These are phyloP conservation scores for Thuidium tamariscinum DNA, from an alignment of 225 moss, liverwort and hornwort species.

Conservation along the genomic window DNA sequence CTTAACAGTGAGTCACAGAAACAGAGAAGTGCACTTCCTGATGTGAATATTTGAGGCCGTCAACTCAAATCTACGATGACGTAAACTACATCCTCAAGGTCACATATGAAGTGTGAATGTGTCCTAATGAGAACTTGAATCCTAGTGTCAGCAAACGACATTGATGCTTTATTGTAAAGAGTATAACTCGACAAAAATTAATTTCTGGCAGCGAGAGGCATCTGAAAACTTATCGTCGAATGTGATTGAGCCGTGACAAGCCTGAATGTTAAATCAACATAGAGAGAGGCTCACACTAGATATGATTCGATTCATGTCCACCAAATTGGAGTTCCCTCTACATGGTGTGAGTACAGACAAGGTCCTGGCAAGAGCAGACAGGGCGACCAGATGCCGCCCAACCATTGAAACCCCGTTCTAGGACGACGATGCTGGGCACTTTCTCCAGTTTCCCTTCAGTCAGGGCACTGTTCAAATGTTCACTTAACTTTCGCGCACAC, in stretches of 20 bases:
- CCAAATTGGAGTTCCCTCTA: not conserved
- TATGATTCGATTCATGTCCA: not conserved
- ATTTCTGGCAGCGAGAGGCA: not conserved
- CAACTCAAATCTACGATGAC: not conserved
- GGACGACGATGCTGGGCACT: constrained; percentile 50
- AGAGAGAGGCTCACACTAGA: not conserved
- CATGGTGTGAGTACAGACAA: constrained; percentile 14
- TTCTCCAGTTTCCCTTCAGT: constrained; percentile 22
- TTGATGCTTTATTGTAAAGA: not conserved
- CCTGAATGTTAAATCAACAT: not conserved
- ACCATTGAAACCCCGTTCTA: constrained; percentile 69
- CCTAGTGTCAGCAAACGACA: not conserved
- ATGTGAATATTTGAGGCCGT: not conserved
- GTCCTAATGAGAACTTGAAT: not conserved
- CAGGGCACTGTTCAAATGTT: constrained; percentile 34
- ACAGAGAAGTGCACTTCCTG: not conserved
- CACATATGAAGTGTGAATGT: not conserved
- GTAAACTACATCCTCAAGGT: not conserved
- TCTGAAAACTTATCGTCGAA: not conserved
- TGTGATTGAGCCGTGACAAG: not conserved
- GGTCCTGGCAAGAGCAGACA: constrained; percentile 66
- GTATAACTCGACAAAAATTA: not conserved
- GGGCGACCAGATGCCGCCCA: constrained; percentile 74
- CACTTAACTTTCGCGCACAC: constrained; percentile 62
- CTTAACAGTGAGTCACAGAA: not conserved